phyloP scores from a whole-genome alignment of 495 filamentous ascomycete species.

The Rostrohypoxylon terebratum region DNA sequence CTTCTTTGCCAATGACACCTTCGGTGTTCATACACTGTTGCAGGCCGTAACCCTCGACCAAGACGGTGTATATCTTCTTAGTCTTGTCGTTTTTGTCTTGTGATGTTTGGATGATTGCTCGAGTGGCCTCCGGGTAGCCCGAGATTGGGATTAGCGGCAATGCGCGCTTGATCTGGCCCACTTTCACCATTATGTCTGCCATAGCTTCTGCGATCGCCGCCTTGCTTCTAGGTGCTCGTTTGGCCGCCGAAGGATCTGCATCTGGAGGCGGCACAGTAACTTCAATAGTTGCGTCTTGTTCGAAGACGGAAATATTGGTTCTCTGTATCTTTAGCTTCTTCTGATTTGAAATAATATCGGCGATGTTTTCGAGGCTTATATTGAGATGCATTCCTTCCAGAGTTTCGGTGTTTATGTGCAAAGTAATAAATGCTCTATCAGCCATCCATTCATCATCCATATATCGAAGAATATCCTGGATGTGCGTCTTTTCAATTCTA shows the following conservation, averaged over 20 bases:
- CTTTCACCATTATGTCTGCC: constrained; percentile 80
- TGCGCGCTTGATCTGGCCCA: constrained; percentile 84
- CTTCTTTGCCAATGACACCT: constrained; percentile 80
- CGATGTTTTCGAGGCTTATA: constrained; percentile 75
- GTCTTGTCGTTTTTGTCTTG: constrained; percentile 58
- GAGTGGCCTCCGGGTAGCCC: constrained; percentile 84
- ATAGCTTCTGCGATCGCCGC: constrained; percentile 61
- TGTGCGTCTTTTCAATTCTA: constrained; percentile 88
- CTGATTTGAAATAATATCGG: constrained; percentile 74
- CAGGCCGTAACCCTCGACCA: constrained; percentile 96
- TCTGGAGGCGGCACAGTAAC: constrained; percentile 66
- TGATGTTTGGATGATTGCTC: constrained; percentile 86
- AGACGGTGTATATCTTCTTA: constrained; percentile 72
- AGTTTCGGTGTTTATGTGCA: constrained; percentile 80
- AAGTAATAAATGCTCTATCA: constrained; percentile 75
- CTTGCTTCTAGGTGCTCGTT: constrained; percentile 66
- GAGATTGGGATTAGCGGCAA: constrained; percentile 83
- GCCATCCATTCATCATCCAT: constrained; percentile 86
- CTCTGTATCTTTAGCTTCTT: constrained; percentile 79
- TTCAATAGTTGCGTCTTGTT: constrained; percentile 63
- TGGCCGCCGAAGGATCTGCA: constrained; percentile 54
- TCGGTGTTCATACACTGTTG: constrained; percentile 89
- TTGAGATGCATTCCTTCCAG: constrained; percentile 83
- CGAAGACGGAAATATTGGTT: constrained; percentile 61
- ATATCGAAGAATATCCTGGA: constrained; percentile 77